These are phyloP conservation scores for Kockovaella imperatae DNA, from an alignment of 768 basidiomycete species.

Conservation along the genomic window DNA sequence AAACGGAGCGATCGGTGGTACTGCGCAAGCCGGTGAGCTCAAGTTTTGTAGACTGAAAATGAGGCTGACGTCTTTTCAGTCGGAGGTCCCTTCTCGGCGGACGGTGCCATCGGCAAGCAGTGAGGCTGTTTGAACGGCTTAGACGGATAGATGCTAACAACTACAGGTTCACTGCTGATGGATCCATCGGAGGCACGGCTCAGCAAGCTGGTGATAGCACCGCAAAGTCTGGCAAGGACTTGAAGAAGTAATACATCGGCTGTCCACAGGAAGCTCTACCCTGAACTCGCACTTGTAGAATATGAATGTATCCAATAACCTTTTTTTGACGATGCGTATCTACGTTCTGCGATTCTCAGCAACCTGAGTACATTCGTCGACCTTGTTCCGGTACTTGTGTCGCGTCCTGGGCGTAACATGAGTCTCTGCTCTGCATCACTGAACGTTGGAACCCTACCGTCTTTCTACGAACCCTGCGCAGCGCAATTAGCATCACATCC, in stretches of 20 bases:
- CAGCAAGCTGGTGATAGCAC: neutral
- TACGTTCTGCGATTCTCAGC: too few species aligned
- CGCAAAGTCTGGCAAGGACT: neutral
- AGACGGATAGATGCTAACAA: neutral
- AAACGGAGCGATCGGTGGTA: slow-evolving; percentile 22
- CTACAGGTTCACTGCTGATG: slow-evolving; percentile 2
- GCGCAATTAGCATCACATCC: too few species aligned
- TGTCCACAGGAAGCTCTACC: too few species aligned
- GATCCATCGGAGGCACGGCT: slow-evolving; percentile 2
- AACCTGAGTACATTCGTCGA: too few species aligned
- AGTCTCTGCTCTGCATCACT: too few species aligned
- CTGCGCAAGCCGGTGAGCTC: slow-evolving; percentile 18
- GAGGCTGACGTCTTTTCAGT: slow-evolving; percentile 7
- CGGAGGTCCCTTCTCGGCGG: slow-evolving; percentile 28
- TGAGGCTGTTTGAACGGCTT: slow-evolving; percentile 9
- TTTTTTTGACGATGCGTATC: too few species aligned
- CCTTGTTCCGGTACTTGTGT: too few species aligned
- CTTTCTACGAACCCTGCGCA: too few species aligned
- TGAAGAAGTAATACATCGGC: slow-evolving; percentile 8
- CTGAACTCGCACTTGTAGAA: too few species aligned
- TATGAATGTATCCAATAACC: too few species aligned
- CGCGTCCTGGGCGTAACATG: too few species aligned
- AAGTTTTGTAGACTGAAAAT: neutral
- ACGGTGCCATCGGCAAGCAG: slow-evolving; percentile 32
- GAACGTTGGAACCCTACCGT: too few species aligned